Conservation (phyloP, 2,329 filamentous ascomycete genomes). For the Endoconidiophora polonica region DNA sequence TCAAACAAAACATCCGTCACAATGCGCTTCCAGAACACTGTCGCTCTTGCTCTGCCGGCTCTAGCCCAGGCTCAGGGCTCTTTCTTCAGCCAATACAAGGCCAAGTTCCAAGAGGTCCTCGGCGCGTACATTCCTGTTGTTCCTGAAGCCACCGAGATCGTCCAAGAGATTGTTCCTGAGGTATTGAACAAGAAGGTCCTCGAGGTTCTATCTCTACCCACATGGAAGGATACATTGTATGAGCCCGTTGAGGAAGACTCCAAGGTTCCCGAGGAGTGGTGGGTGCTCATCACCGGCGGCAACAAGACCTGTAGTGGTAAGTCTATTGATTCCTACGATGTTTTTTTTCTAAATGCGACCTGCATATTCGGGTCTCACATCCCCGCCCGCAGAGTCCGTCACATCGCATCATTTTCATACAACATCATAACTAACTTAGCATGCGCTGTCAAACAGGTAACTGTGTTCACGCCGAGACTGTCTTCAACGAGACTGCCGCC, state of each 20-base stretch:
- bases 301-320: slow-evolving; percentile 62
- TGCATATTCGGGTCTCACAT: not conserved
- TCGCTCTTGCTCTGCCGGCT: slow-evolving; percentile 37
- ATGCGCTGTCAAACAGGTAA: slow-evolving; percentile 29
- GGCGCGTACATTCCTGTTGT: slow-evolving; percentile 32
- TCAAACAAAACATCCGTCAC: slow-evolving; percentile 15
- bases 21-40: slow-evolving; percentile 40
- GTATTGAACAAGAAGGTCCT: slow-evolving; percentile 22
- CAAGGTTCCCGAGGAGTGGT: slow-evolving; percentile 56
- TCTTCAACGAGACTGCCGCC: slow-evolving; percentile 48
- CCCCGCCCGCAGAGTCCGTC: not conserved
- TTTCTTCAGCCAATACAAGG: slow-evolving; percentile 40
- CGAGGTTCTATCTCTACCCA: slow-evolving; percentile 43
- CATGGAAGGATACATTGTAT: slow-evolving; percentile 55
- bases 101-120: slow-evolving; percentile 46
- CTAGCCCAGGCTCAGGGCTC: slow-evolving; percentile 36
- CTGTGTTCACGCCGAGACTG: slow-evolving; percentile 46
- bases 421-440: slow-evolving; percentile 13
- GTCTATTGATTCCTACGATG: slow-evolving; percentile 14
- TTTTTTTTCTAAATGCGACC: not conserved
- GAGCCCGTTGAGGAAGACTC: slow-evolving; percentile 40
- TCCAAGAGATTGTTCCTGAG: slow-evolving; percentile 24
- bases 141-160: slow-evolving; percentile 26
- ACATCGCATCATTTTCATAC: no score
- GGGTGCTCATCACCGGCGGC: slow-evolving; percentile 57